Evolutionary conservation across 768 basidiomycete genomes (phyloP).

Genomic region (Naganishia vaughanmartiniae): DNA sequence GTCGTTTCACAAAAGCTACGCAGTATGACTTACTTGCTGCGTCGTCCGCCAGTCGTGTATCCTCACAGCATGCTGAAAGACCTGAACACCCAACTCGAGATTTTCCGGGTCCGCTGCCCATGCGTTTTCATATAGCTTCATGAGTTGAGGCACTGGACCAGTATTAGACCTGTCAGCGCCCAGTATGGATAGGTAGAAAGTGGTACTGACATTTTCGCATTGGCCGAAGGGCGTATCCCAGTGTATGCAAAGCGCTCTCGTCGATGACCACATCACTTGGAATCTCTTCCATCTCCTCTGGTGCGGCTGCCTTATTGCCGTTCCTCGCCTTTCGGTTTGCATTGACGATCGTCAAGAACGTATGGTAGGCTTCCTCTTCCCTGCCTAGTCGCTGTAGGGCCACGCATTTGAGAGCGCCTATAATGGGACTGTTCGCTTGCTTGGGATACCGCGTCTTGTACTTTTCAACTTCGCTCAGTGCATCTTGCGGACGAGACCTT

Average conservation of each 20-base stretch:
- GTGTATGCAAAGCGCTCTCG: slow-evolving; percentile 3
- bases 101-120: slow-evolving; percentile 23
- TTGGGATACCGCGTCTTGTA: slow-evolving; percentile 24
- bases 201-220: slow-evolving; percentile 2
- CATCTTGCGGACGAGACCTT: background rate
- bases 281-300: background rate
- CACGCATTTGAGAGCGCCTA: slow-evolving; percentile 17
- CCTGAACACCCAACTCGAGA: slow-evolving; percentile 16
- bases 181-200: background rate
- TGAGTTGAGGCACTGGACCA: background rate
- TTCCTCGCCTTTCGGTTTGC: background rate
- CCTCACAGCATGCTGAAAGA: slow-evolving; percentile 16
- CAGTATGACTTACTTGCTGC: background rate
- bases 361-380: slow-evolving; percentile 17
- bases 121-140: slow-evolving; percentile 16
- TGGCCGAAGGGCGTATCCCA: slow-evolving; percentile 15
- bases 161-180: background rate
- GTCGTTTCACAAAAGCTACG: background rate
- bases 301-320: background rate
- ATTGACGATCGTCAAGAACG: slow-evolving; percentile 12
- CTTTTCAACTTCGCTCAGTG: slow-evolving; percentile 15
- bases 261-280: slow-evolving; percentile 16
- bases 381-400: slow-evolving; percentile 19
- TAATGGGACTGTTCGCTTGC: slow-evolving; percentile 18
- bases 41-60: slow-evolving; percentile 16